Percentiles rank a stretch among this genome's conserved stretches.
phyloP scores from a whole-genome alignment of 163 green algal genomes.

The Scenedesmus sp. region DNA sequence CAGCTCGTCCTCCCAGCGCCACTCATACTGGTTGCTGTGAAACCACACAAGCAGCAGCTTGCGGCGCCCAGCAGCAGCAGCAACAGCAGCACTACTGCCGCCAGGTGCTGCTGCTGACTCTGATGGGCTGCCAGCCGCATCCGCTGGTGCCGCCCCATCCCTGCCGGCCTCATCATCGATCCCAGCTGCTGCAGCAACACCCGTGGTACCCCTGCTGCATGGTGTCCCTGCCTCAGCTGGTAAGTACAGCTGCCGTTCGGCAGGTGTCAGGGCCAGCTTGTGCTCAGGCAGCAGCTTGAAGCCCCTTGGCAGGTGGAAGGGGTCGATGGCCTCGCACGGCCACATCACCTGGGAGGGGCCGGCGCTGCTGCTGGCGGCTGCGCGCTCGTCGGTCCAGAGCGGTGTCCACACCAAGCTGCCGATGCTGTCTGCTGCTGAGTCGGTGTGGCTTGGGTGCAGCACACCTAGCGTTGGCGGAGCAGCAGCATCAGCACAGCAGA shows the following conservation, averaged over 20 bases:
- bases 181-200: conserved; percentile 36
- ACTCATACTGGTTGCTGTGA: conserved; percentile 58
- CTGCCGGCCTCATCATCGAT: background rate
- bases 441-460: background rate
- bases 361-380: conserved; percentile 13
- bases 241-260: conserved; percentile 52
- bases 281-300: conserved; percentile 54
- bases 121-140: background rate
- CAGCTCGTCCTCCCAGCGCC: conserved; percentile 59
- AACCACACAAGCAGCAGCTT: conserved; percentile 74
- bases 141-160: background rate
- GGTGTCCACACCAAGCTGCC: conserved; percentile 39
- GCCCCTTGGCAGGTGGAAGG: conserved; percentile 60
- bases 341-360: conserved; percentile 64
- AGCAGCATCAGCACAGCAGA: background rate
- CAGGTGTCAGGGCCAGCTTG: conserved; percentile 16
- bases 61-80: background rate
- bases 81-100: background rate
- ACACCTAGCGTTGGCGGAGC: conserved; percentile 25
- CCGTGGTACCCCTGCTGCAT: background rate
- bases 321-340: conserved; percentile 84
- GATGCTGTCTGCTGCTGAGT: conserved; percentile 48
- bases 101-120: background rate
- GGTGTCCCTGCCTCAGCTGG: background rate
- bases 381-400: background rate